These are phyloP conservation scores for Hypomyces perniciosus DNA, from an alignment of 2,329 filamentous ascomycete species.

Conservation along the genomic window DNA sequence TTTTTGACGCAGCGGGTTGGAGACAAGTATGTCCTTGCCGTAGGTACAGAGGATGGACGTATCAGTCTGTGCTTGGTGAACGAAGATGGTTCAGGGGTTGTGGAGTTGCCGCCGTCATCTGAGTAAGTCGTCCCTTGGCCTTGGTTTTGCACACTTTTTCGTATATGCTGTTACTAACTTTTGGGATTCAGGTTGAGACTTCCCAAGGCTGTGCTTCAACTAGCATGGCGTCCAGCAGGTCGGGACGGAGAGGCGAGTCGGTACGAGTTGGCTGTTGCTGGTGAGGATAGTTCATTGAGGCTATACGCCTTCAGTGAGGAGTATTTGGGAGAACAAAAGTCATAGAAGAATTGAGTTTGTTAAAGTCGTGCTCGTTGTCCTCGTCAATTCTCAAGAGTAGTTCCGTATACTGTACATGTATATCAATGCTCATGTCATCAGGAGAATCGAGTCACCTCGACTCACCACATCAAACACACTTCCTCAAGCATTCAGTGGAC, in stretches of 20 bases:
- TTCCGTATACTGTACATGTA: neutral
- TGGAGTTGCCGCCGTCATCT: slow-evolving; percentile 28
- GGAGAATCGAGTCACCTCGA: too few relatives aligned
- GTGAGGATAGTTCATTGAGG: slow-evolving; percentile 56
- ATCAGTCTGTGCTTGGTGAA: slow-evolving; percentile 40
- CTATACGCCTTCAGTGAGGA: slow-evolving; percentile 41
- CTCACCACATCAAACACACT: too few relatives aligned
- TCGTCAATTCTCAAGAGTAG: neutral
- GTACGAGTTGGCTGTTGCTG: slow-evolving; percentile 46
- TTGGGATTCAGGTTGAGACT: slow-evolving; percentile 31
- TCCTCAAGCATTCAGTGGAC: too few relatives aligned
- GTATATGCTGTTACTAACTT: slow-evolving; percentile 12
- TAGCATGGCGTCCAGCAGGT: slow-evolving; percentile 59
- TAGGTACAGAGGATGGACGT: slow-evolving; percentile 52
- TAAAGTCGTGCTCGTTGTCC: neutral
- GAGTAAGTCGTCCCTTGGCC: slow-evolving; percentile 32
- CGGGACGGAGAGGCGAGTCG: slow-evolving; percentile 22
- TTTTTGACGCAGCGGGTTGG: slow-evolving; percentile 42
- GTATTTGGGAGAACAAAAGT: slow-evolving; percentile 3
- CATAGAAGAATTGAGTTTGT: neutral
- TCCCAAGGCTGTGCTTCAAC: slow-evolving; percentile 59
- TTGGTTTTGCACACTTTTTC: neutral
- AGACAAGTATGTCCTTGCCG: slow-evolving; percentile 40
- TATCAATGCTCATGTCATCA: too few relatives aligned
- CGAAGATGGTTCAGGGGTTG: slow-evolving; percentile 32